phyloP scores from a whole-genome alignment of 306 rosid species.

The Arachis stenosperma region DNA sequence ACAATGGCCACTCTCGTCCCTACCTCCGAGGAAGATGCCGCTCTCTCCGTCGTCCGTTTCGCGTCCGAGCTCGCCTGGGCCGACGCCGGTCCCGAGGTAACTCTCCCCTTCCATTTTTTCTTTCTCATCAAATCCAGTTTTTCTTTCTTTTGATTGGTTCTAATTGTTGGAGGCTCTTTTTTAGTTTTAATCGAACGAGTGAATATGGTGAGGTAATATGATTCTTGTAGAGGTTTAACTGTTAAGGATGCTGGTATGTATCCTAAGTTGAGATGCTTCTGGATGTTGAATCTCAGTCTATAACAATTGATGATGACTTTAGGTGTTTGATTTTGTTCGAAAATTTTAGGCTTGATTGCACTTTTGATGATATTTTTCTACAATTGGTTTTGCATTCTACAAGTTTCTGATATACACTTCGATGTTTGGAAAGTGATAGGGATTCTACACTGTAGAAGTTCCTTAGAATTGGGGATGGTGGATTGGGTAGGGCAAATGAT shows the following conservation, averaged over 20 bases:
- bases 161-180: neutral
- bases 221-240: neutral
- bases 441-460: neutral
- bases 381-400: neutral
- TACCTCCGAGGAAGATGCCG: conserved; percentile 89
- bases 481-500: neutral
- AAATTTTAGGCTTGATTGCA: neutral
- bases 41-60: conserved; percentile 79
- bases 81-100: conserved; percentile 90
- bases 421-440: neutral
- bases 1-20: conserved; percentile 88
- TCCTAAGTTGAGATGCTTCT: neutral
- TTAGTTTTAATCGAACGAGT: neutral
- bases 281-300: conserved; percentile 2
- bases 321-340: neutral
- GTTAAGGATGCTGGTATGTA: neutral
- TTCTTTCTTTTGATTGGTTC: neutral
- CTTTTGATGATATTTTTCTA: neutral
- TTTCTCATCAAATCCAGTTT: neutral
- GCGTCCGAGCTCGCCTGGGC: conserved; percentile 92
- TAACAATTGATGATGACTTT: neutral
- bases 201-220: neutral
- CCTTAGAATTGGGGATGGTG: neutral
- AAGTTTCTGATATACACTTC: neutral
- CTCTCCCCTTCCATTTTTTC: neutral